These are phyloP conservation scores for Parachlorella kessleri DNA, from an alignment of 139 green algal species.

Conservation along the genomic window DNA sequence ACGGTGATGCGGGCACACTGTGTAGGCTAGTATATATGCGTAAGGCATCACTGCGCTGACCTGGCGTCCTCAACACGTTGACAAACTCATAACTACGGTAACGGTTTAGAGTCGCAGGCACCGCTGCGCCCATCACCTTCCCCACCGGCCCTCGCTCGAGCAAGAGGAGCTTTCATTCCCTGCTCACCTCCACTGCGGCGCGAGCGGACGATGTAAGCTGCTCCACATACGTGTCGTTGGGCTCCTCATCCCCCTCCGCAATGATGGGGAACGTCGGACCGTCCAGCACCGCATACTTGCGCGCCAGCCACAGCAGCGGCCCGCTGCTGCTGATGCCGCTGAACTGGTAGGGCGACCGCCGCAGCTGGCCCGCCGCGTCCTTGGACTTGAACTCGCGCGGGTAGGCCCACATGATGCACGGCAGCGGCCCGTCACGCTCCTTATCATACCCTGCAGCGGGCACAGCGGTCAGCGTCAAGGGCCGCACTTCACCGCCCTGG, in stretches of 20 bases:
- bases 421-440: conserved; percentile 81
- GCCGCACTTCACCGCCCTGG: no score
- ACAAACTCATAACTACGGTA: no score
- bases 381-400: conserved; percentile 91
- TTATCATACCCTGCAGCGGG: conserved; percentile 64
- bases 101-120: no score
- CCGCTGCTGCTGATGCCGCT: conserved; percentile 77
- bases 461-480: no score
- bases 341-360: conserved; percentile 86
- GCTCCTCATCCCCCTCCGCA: conserved; percentile 70
- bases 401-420: conserved; percentile 95
- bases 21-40: no score
- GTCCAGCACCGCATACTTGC: conserved; percentile 93
- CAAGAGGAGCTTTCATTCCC: no score
- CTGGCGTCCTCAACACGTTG: no score
- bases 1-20: no score
- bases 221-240: conserved; percentile 98
- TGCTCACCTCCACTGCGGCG: conserved; percentile 77
- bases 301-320: conserved; percentile 89
- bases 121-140: no score
- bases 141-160: no score
- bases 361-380: conserved; percentile 94
- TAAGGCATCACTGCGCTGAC: no score
- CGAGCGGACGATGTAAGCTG: conserved; percentile 83
- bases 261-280: conserved; percentile 60